A percentile compares a stretch with the other conserved stretches of the same genome.
Evolutionary conservation across 2,329 filamentous ascomycete species (phyloP).

Genomic region (Trichoderma aggressivum): DNA sequence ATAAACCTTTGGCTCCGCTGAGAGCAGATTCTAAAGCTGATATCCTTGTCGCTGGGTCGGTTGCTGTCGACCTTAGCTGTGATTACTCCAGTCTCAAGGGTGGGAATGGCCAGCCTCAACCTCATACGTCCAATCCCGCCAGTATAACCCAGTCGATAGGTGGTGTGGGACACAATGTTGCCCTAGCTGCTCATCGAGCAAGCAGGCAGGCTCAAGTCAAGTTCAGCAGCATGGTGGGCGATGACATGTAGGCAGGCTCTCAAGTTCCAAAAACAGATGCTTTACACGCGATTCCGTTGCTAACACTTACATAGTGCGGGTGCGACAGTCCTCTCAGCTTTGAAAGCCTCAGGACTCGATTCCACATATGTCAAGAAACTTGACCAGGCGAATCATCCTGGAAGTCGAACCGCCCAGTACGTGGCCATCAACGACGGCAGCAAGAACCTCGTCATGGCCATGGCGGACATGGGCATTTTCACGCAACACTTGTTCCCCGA

Average conservation of each 20-base stretch:
- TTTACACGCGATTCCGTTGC: background rate
- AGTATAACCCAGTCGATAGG: slow-evolving; percentile 78
- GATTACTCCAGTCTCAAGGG: slow-evolving; percentile 53
- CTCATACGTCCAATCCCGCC: slow-evolving; percentile 83
- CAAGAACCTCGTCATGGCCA: slow-evolving; percentile 83
- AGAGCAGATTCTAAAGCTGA: slow-evolving; percentile 44
- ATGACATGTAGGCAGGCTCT: slow-evolving; percentile 60
- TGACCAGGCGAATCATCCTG: slow-evolving; percentile 44
- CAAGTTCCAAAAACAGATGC: background rate
- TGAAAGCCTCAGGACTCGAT: slow-evolving; percentile 63
- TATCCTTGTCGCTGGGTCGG: slow-evolving; percentile 84
- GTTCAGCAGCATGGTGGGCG: slow-evolving; percentile 76
- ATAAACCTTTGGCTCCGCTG: slow-evolving; percentile 18
- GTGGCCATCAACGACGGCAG: slow-evolving; percentile 81
- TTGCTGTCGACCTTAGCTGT: slow-evolving; percentile 84
- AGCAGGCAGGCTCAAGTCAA: slow-evolving; percentile 60
- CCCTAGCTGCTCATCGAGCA: slow-evolving; percentile 71
- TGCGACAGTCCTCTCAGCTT: slow-evolving; percentile 63
- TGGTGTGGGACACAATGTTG: slow-evolving; percentile 90
- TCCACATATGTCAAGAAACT: slow-evolving; percentile 60
- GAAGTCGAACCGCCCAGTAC: slow-evolving; percentile 79
- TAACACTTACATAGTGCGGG: slow-evolving; percentile 55
- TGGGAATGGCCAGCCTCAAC: slow-evolving; percentile 41
- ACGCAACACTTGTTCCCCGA: slow-evolving; percentile 51
- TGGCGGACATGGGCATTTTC: slow-evolving; percentile 93